Evolutionary conservation across 2,329 filamentous ascomycete species (phyloP), one percentile per base, ranked within the genome.

Genomic region (Kalmusia sp.): DNA sequence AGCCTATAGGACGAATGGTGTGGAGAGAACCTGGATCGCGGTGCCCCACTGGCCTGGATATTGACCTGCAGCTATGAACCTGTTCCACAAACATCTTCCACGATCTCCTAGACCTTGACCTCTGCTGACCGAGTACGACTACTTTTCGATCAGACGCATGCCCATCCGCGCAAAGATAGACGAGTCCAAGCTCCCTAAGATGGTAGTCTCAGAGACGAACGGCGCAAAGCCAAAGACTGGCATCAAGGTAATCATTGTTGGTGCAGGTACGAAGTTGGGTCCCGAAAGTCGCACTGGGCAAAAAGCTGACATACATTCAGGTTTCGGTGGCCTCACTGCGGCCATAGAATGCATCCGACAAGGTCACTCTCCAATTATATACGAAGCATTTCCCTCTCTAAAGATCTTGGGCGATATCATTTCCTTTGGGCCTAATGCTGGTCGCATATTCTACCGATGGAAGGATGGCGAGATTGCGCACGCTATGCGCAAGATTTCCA

Each of bases 341-440:
- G 85, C 85, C 35, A 85, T 88, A 55, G 85, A 88, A 70, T 86
- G 84, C 63, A 79, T 83, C 55, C 80, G 83, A 14, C 83, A 87
- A 58, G 85, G 85, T 14, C 85, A 87, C 64, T 74, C 78, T 11
- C 84, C 85, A 15, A 73, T 79, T 49, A 78, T 87, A 54, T 85
- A 86, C 65, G 84, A 87, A 61, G 77, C 80, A 1, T 86, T 86
- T 54, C 70, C 72, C 6, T 79, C 81, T 49, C 78, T 87, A 49
- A 87, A 86, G 60, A 71, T 77, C 3, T 78, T 87, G 0, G 85
- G 85, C 47, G 83, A 87, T 70, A 86, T 87, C 56, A 87, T 87
- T 57, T 83, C 81, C 11, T 86, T 86, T 56, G 84, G 84, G 2
- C 77, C 82, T 41, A 87, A 87, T 58, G 83, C 78, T 11, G 83